phyloP scores from a whole-genome alignment of 441 rosid genomes.

The Heliophila coronopifolia region DNA sequence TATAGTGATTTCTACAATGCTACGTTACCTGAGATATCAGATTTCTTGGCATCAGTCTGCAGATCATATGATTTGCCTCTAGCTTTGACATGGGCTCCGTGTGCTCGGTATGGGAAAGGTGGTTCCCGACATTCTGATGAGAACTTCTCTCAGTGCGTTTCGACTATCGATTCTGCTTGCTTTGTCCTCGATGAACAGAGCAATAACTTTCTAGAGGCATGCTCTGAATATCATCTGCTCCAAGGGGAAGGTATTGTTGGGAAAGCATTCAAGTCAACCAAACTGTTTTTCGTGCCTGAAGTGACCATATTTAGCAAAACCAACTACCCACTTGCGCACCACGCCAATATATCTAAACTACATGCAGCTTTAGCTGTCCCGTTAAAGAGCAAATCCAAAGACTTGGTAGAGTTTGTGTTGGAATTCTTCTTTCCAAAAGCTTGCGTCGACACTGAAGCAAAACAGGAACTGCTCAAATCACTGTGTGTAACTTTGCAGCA shows the following conservation, averaged over 20 bases:
- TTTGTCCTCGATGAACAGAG: slow-evolving; percentile 43
- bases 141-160: slow-evolving; percentile 51
- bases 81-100: slow-evolving; percentile 82
- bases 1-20: slow-evolving; percentile 42
- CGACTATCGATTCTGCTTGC: slow-evolving; percentile 74
- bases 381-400: slow-evolving; percentile 37
- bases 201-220: slow-evolving; percentile 52
- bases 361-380: slow-evolving; percentile 67
- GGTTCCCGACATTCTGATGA: slow-evolving; percentile 68
- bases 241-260: slow-evolving; percentile 77
- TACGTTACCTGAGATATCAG: slow-evolving; percentile 54
- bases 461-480: slow-evolving; percentile 39
- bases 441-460: slow-evolving; percentile 43
- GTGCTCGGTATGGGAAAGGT: slow-evolving; percentile 54
- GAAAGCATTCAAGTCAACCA: slow-evolving; percentile 44
- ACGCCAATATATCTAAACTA: slow-evolving; percentile 65
- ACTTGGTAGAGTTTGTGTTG: slow-evolving; percentile 51
- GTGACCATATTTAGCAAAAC: slow-evolving; percentile 49
- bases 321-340: slow-evolving; percentile 73
- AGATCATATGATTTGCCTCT: slow-evolving; percentile 49
- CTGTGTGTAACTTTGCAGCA: slow-evolving; percentile 40
- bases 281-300: slow-evolving; percentile 53
- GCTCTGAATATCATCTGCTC: slow-evolving; percentile 70
- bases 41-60: slow-evolving; percentile 56
- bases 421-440: slow-evolving; percentile 68